Evolutionary conservation across 1,139 yeast species (phyloP).

Genomic region (Pichia sp.): DNA sequence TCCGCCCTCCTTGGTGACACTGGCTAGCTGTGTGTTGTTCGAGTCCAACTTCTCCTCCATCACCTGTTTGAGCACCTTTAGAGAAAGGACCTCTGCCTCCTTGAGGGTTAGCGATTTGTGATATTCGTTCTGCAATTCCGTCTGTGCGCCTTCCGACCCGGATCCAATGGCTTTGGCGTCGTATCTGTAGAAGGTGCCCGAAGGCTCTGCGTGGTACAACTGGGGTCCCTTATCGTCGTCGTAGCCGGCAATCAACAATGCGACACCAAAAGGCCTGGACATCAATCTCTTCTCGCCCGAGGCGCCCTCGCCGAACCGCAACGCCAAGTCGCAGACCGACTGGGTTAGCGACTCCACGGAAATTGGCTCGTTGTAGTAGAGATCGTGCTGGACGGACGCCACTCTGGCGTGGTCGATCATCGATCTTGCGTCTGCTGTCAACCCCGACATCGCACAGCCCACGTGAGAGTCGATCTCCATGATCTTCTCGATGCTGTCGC

Average conservation of each 20-base stretch:
- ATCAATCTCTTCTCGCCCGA: slow-evolving; percentile 94
- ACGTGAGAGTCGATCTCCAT: slow-evolving; percentile 91
- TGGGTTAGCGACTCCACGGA: slow-evolving; percentile 93
- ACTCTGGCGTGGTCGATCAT: slow-evolving; percentile 99
- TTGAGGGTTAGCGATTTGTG: slow-evolving; percentile 89
- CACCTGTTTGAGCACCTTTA: slow-evolving; percentile 91
- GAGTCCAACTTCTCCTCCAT: slow-evolving; percentile 99
- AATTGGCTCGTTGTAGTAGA: slow-evolving; percentile 89
- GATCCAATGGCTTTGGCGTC: slow-evolving; percentile 99
- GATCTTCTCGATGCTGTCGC: slow-evolving; percentile 91
- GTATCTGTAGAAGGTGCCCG: slow-evolving; percentile 95
- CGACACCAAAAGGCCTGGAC: slow-evolving; percentile 99
- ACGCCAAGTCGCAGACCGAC: slow-evolving; percentile 93
- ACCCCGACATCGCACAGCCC: slow-evolving; percentile 98
- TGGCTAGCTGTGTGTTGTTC: slow-evolving; percentile 91
- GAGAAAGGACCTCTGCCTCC: slow-evolving; percentile 87
- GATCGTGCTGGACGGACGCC: slow-evolving; percentile 79
- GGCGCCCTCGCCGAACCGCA: slow-evolving; percentile 98
- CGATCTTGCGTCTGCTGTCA: slow-evolving; percentile 97
- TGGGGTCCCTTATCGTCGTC: slow-evolving; percentile 95
- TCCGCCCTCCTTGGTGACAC: slow-evolving; percentile 83
- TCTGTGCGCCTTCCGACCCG: slow-evolving; percentile 98
- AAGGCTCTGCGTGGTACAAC: slow-evolving; percentile 97
- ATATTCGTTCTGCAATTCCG: slow-evolving; percentile 94
- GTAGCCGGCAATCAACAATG: slow-evolving; percentile 89